Evolutionary conservation across 2,329 filamentous ascomycete genomes (phyloP).

Genomic region (Diaporthe sp.): DNA sequence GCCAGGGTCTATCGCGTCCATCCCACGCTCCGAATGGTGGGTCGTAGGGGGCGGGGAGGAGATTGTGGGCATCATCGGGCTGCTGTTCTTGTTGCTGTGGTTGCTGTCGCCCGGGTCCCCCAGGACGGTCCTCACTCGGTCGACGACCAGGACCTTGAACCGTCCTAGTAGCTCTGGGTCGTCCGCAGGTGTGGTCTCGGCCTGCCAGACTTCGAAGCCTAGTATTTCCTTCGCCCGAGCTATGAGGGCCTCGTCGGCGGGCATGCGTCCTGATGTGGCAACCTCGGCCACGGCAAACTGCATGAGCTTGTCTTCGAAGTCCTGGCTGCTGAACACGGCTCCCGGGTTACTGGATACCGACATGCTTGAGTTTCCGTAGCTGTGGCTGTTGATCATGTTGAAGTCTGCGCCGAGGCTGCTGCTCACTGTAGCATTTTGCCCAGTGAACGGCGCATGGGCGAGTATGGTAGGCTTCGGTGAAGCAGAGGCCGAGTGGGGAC

Average conservation of each 20-base stretch:
- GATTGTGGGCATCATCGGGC: constrained; percentile 4
- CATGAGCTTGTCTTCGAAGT: constrained; percentile 68
- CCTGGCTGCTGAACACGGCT: constrained; percentile 69
- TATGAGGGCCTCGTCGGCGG: constrained; percentile 62
- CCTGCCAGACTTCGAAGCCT: constrained; percentile 46
- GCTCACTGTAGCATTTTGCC: constrained; percentile 8
- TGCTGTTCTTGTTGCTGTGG: constrained; percentile 3
- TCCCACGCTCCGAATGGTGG: constrained; percentile 31
- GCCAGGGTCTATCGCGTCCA: constrained; percentile 40
- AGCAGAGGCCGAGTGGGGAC: constrained; percentile 64
- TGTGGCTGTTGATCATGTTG: background rate
- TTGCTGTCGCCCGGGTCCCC: constrained; percentile 23
- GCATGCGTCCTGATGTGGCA: constrained; percentile 56
- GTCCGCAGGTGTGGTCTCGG: constrained; percentile 66
- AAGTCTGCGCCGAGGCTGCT: background rate
- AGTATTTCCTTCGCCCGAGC: constrained; percentile 64
- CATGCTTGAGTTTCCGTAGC: constrained; percentile 41
- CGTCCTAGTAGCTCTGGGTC: constrained; percentile 65
- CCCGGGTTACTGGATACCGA: constrained; percentile 46
- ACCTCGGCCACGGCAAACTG: constrained; percentile 62
- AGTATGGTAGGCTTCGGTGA: constrained; percentile 48
- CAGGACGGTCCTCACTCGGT: constrained; percentile 45
- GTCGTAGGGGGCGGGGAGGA: background rate
- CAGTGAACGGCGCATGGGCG: constrained; percentile 52
- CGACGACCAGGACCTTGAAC: constrained; percentile 64